Evolutionary conservation across 73 alveolate species (phyloP), one percentile per base, ranked within the genome.

Genomic region (Blepharisma stoltei): DNA sequence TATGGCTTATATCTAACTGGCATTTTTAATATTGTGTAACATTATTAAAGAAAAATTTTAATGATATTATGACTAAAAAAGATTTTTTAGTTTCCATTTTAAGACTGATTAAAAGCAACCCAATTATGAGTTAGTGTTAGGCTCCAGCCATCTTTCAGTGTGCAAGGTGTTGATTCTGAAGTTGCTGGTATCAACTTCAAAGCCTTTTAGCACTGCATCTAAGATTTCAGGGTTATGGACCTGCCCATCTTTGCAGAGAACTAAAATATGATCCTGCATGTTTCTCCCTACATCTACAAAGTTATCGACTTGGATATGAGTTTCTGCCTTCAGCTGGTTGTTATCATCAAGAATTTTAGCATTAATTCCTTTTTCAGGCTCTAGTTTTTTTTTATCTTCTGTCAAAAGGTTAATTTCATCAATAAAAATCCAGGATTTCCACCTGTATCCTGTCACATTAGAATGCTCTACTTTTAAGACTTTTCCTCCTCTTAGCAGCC

Each of bases 211-310:
- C n/a, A 85, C 96, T 68, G 86, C 83, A 55, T 89, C 94, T 45
- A 92, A 88, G 60, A 92, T 82, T 76, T 92, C 98, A 41, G 98
- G 98, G 75, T 90, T 87, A 75, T 92, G 95, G 54, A 92, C 98
- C 41, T 77, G 78, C 38, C 96, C 98, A 77, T 93, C 95, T 84
- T 90, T 37, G 21, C 7, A 20, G 6, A 81, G 75, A 76, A 45
- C 23, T 21, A 54, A 65, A 38, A 77, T 77, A 11, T 20, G 89
- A 69, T 92, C 95, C 86, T 93, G 88, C 47, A 83, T 89, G 46
- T 91, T 93, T 75, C 93, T 83, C 54, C 92, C 90, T 69, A 87
- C 86, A 73, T 90, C 96, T 9, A 88, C 84, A 67, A 91, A 86
- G 87, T 93, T 86, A 54, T 90, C 98, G 23, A 88, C 86, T 78